Conservation (phyloP, 2,329 filamentous ascomycete genomes). For the Colletotrichum cereale region DNA sequence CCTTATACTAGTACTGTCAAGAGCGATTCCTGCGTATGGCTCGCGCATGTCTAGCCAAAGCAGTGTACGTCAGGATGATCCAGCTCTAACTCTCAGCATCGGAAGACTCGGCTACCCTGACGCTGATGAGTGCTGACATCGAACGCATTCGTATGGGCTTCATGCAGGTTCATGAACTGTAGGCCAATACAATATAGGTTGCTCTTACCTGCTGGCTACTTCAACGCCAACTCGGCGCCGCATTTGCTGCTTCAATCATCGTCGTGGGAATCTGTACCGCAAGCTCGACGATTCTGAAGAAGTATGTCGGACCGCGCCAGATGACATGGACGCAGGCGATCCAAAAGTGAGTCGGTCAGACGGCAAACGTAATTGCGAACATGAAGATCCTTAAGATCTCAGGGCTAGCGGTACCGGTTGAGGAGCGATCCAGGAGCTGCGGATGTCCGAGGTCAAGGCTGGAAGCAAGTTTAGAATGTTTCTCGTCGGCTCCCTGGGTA, state of each 20-base stretch:
- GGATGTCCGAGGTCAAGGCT: slow-evolving; percentile 49
- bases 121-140: slow-evolving; percentile 62
- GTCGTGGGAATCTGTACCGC: neutral
- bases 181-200: neutral
- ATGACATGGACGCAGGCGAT: slow-evolving; percentile 43
- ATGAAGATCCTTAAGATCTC: slow-evolving; percentile 56
- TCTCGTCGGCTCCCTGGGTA: slow-evolving; percentile 42
- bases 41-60: neutral
- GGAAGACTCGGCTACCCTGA: slow-evolving; percentile 55
- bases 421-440: slow-evolving; percentile 49
- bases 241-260: neutral
- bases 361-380: slow-evolving; percentile 46
- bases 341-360: slow-evolving; percentile 45
- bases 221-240: neutral
- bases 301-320: slow-evolving; percentile 30
- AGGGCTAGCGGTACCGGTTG: slow-evolving; percentile 49
- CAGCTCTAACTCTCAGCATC: slow-evolving; percentile 36
- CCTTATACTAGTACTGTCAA: too few relatives aligned
- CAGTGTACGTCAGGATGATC: neutral
- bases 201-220: neutral
- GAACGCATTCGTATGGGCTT: slow-evolving; percentile 54
- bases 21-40: neutral
- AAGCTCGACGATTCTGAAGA: neutral
- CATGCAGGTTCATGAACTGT: neutral
- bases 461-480: slow-evolving; percentile 46